Percentiles rank a stretch among this genome's conserved stretches.
These are phyloP conservation scores for Hypholoma sublateritium DNA, from an alignment of 768 basidiomycete genomes.

Conservation along the genomic window DNA sequence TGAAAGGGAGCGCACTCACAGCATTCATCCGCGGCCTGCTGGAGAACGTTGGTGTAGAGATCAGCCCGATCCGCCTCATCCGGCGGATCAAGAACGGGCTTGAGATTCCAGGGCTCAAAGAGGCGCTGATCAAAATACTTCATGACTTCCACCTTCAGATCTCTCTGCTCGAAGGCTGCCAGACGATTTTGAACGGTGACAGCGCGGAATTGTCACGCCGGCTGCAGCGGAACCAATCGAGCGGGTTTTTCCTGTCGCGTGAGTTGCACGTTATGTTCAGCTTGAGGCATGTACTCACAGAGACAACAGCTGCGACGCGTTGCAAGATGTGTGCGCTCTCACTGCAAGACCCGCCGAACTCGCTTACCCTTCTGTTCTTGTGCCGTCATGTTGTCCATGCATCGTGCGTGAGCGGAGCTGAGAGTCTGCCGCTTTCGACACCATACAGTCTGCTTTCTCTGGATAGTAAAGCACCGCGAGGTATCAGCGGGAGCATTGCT, in stretches of 20 bases:
- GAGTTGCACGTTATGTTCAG: constrained; percentile 23
- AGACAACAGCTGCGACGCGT: constrained; percentile 48
- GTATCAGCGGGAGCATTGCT: constrained; percentile 72
- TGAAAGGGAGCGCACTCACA: constrained; percentile 23
- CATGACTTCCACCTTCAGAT: constrained; percentile 96
- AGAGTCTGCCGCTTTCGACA: constrained; percentile 59
- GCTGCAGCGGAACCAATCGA: constrained; percentile 75
- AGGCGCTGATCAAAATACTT: constrained; percentile 93
- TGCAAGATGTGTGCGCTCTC: constrained; percentile 71
- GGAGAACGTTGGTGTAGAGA: constrained; percentile 95
- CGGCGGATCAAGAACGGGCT: constrained; percentile 94
- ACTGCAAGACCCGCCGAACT: constrained; percentile 56
- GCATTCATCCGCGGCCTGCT: constrained; percentile 94
- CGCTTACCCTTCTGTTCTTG: constrained; percentile 73
- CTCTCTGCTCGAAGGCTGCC: constrained; percentile 90
- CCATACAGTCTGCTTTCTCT: constrained; percentile 50
- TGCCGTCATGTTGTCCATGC: constrained; percentile 90
- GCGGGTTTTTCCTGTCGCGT: constrained; percentile 80
- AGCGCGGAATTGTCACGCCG: constrained; percentile 66
- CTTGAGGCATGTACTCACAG: background rate
- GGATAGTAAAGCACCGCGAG: constrained; percentile 37
- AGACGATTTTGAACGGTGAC: constrained; percentile 83
- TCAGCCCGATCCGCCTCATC: constrained; percentile 92
- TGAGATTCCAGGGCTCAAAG: constrained; percentile 93
- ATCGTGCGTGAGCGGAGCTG: constrained; percentile 66